phyloP scores from a whole-genome alignment of 352 stramenopile species.

The Phytopythium chamaehyphon region DNA sequence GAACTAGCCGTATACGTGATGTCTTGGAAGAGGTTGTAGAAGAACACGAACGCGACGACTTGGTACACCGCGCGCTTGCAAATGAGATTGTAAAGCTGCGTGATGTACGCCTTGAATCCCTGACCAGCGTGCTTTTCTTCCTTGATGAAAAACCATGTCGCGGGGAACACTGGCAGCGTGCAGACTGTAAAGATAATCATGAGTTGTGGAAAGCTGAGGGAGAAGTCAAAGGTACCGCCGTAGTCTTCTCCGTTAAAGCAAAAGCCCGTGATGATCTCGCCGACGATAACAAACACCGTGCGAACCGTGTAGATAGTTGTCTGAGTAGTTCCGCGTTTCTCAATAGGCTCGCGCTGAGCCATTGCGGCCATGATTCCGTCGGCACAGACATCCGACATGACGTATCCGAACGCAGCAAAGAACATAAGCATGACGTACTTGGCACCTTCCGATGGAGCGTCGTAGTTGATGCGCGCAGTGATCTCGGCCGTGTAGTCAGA shows the following conservation, averaged over 20 bases:
- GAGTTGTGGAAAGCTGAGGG: constrained; percentile 15
- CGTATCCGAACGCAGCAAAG: constrained; percentile 56
- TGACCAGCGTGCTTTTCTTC: constrained; percentile 13
- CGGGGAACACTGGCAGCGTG: constrained; percentile 10
- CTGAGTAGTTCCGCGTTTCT: constrained; percentile 11
- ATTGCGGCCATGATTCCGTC: constrained; percentile 52
- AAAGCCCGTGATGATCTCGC: constrained; percentile 30
- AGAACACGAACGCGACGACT: constrained; percentile 14
- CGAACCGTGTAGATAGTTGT: constrained; percentile 23
- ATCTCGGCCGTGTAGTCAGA: constrained; percentile 16
- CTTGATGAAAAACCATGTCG: constrained; percentile 20
- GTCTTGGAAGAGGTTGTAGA: constrained; percentile 11
- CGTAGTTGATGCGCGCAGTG: constrained; percentile 24
- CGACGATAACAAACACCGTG: constrained; percentile 14
- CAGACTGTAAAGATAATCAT: constrained; percentile 18
- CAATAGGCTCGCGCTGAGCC: constrained; percentile 9
- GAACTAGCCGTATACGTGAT: constrained; percentile 8
- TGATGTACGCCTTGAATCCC: constrained; percentile 17
- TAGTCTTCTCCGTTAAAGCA: constrained; percentile 47
- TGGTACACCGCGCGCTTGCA: constrained; percentile 22
- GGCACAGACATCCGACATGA: constrained; percentile 58
- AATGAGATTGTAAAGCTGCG: constrained; percentile 20
- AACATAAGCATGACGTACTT: constrained; percentile 56
- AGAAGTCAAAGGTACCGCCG: constrained; percentile 40
- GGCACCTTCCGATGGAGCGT: constrained; percentile 25